Base-by-base conservation (phyloP, 2,329 filamentous ascomycete species). In the Claviceps arundinis region DNA sequence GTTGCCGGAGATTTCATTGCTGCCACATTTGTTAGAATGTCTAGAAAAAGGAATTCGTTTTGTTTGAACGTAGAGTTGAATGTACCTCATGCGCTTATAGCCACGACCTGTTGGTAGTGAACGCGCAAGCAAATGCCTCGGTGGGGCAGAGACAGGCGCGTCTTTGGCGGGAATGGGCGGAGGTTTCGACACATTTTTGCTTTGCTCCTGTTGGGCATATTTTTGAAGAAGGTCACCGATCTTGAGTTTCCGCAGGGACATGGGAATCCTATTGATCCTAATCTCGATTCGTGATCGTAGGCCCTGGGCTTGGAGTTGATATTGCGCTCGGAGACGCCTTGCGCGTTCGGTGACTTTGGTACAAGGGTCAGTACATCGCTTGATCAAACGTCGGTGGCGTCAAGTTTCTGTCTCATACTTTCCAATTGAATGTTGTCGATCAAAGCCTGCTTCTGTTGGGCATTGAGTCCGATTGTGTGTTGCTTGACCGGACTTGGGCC, bases 401-500 rank as follows among this genome's bases (percentile, higher is more conserved):
- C 16, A 9, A 46, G 11, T 19, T 37, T 19, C 30, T 11, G 3
- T 11, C 9, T 34, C 82, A 56, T 76, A 95, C 89, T 81, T 69
- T 96, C 89, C 42, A 95, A 75, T 64, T 95, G 88, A 41, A 95
- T 70, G 61, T 96, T 95, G 62, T 95, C 88, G 54, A 95, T 84
- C 50, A 95, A 72, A 11, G 86, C 85, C 67, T 93, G 87, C 68
- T 95, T 95, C 65, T 95, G 88, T 42, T 75, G 74, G 52, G 79
- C 65, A 3, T 81, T 82, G 56, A 91, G 77, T 44, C 76, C 80
- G 54, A 77, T 69, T 61, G 70, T 75, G 57, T 69, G 75, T 69
- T 78, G 85, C 67, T 77, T 84, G 51, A 77, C 75, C 2, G 84
- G 84, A 61, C 80, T 85, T 64, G 71, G 72, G 57, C 63, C 66